Conservation (phyloP, 2,329 filamentous ascomycete genomes). For the Metarhizium guizhouense region DNA sequence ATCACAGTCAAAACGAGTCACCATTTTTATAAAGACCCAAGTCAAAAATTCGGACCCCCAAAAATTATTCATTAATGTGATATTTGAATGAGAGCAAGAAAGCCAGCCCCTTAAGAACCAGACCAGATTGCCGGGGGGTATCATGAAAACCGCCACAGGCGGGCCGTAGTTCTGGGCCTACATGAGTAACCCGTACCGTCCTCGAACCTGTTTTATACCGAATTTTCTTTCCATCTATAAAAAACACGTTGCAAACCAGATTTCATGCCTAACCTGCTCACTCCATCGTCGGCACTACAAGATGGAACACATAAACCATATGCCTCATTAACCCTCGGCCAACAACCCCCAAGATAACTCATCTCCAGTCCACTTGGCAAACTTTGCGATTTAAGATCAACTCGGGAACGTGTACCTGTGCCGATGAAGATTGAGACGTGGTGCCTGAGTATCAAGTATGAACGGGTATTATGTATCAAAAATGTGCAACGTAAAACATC, state of each 20-base stretch:
- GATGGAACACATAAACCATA: conserved; percentile 24
- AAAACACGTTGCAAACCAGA: conserved; percentile 8
- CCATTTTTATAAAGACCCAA: background rate
- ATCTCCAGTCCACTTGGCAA: conserved; percentile 20
- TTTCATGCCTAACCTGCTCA: conserved; percentile 15
- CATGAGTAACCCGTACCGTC: background rate
- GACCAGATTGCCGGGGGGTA: conserved; percentile 15
- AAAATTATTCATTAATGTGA: conserved; percentile 19
- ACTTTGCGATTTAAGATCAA: conserved; percentile 18
- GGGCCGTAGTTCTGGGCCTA: background rate
- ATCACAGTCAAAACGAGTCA: background rate
- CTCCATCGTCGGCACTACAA: conserved; percentile 24
- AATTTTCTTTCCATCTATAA: background rate
- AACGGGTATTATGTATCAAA: conserved; percentile 34
- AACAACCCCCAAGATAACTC: conserved; percentile 18
- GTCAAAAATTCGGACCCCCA: background rate
- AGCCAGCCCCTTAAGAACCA: conserved; percentile 14
- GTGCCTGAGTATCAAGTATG: conserved; percentile 18
- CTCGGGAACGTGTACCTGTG: conserved; percentile 11
- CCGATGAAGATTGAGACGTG: conserved; percentile 15
- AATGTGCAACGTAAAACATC: conserved; percentile 26
- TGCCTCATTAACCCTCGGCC: conserved; percentile 22
- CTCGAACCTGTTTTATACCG: background rate
- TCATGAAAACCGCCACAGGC: conserved; percentile 11
- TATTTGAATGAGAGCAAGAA: conserved; percentile 22